Evolutionary conservation across 345 rosid species (phyloP).

Genomic region (Hypericum perforatum): DNA sequence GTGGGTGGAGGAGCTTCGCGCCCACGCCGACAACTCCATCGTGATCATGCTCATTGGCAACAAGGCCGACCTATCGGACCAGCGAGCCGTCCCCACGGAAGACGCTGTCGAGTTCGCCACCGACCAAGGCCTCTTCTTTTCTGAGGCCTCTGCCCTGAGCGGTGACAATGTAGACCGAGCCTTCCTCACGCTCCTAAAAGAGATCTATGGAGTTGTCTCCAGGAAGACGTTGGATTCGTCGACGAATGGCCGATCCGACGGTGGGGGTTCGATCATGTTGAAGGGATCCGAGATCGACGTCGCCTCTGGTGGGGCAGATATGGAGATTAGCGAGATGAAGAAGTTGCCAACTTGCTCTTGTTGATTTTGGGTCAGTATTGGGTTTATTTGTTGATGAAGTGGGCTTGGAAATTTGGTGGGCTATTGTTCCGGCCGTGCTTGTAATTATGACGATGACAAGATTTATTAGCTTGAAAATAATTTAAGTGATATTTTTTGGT

Average conservation of each 20-base stretch:
- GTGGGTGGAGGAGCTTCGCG: conserved; percentile 68
- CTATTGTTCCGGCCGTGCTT: no score
- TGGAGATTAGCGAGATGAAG: conserved; percentile 49
- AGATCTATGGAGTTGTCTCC: conserved; percentile 39
- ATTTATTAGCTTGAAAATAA: no score
- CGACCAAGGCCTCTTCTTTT: no score
- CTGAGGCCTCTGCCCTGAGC: no score
- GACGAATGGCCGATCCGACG: conserved; percentile 17
- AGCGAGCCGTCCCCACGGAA: no score
- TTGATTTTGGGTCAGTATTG: conserved; percentile 3
- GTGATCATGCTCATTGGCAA: conserved; percentile 23
- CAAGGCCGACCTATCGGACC: no score
- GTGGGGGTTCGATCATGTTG: conserved; percentile 18
- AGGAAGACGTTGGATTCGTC: conserved; percentile 40
- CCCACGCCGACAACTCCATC: conserved; percentile 69
- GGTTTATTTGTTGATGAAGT: no score
- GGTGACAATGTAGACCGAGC: conserved; percentile 66
- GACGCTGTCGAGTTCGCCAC: no score
- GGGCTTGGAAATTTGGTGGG: no score
- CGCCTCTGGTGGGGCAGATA: conserved; percentile 36
- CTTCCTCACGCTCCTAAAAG: conserved; percentile 33
- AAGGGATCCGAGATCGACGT: conserved; percentile 59
- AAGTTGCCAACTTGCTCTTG: conserved; percentile 49
- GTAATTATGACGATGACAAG: no score
- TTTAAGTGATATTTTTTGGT: no score